Evolutionary conservation across 2,329 filamentous ascomycete species (phyloP).

Genomic region (Ophiocordyceps camponoti-saundersi): DNA sequence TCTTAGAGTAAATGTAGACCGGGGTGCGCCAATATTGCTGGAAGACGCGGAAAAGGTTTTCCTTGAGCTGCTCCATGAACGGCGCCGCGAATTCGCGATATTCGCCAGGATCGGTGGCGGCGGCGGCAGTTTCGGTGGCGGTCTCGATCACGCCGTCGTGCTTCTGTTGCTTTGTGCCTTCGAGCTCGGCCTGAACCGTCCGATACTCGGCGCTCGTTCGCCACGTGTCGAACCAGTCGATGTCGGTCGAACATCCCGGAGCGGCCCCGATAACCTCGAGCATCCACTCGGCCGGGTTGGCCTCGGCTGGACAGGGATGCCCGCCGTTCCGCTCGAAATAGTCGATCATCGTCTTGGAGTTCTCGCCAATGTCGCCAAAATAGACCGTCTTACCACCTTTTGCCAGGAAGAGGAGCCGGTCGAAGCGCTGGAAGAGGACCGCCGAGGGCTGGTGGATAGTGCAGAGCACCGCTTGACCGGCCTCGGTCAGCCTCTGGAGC

Average conservation of each 20-base stretch:
- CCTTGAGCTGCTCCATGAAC: slow-evolving; percentile 47
- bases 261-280: slow-evolving; percentile 44
- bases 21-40: slow-evolving; percentile 87
- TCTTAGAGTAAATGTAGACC: slow-evolving; percentile 76
- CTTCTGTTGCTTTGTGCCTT: slow-evolving; percentile 34
- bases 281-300: slow-evolving; percentile 79
- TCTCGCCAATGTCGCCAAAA: slow-evolving; percentile 62
- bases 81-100: slow-evolving; percentile 71
- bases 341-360: slow-evolving; percentile 46
- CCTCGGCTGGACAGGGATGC: slow-evolving; percentile 42
- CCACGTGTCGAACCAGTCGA: slow-evolving; percentile 51
- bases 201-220: slow-evolving; percentile 37
- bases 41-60: slow-evolving; percentile 61
- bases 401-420: slow-evolving; percentile 61
- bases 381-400: slow-evolving; percentile 66
- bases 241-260: slow-evolving; percentile 43
- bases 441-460: slow-evolving; percentile 96
- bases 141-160: slow-evolving; percentile 9
- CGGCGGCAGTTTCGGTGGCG: slow-evolving; percentile 9
- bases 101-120: slow-evolving; percentile 19
- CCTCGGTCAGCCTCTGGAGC: slow-evolving; percentile 75
- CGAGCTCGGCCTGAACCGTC: slow-evolving; percentile 38
- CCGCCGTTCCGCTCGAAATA: slow-evolving; percentile 67
- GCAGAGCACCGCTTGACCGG: slow-evolving; percentile 85
- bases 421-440: slow-evolving; percentile 85